Evolutionary conservation across 2,329 filamentous ascomycete species (phyloP), one percentile per base, ranked within the genome.

Genomic region (Aspergillus ochraceoroseus): DNA sequence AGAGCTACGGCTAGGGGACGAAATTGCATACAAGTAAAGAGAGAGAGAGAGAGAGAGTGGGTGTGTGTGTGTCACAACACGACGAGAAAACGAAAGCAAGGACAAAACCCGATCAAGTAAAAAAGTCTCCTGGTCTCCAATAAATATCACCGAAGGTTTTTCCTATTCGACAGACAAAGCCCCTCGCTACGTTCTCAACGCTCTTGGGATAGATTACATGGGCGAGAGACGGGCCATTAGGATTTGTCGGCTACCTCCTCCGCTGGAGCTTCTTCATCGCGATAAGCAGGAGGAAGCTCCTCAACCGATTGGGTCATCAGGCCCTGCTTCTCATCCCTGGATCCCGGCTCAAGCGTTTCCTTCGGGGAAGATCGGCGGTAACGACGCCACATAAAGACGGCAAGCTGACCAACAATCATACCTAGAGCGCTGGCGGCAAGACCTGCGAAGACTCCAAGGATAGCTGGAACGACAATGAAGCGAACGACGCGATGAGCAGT

Each of bases 321-420:
- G 22, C 56, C 57, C 41, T 67, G 60, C 55, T 71, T 71, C 47
- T 71, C 68, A n/a, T 56, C 50, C 19, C 55, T 56, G n/a, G 61
- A 58, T 12, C 62, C 66, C 22, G 59, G 51, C 43, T 67, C 65
- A 41, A 56, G 48, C 23, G 55, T 51, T 29, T 60, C 54, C 32
- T 52, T 41, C 18, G 47, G 50, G 17, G 54, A 46, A 32, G 55
- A 55, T 14, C 62, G 61, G 33, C 61, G 65, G 49, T 61, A 64
- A 41, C 62, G 63, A 34, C 62, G 57, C 68, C 70, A 72, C 31
- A 72, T 33, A 53, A 67, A 70, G 19, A 70, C 59, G 28, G 71
- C 60, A 19, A 62, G 51, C 53, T 71, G 68, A 19, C 69, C 70
- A 30, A 71, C 58, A n/a, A 73, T 52, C 65, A 72, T 69, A 32